These are phyloP conservation scores for Solanum paucissectum DNA, from an alignment of 257 asterid species.

Conservation along the genomic window DNA sequence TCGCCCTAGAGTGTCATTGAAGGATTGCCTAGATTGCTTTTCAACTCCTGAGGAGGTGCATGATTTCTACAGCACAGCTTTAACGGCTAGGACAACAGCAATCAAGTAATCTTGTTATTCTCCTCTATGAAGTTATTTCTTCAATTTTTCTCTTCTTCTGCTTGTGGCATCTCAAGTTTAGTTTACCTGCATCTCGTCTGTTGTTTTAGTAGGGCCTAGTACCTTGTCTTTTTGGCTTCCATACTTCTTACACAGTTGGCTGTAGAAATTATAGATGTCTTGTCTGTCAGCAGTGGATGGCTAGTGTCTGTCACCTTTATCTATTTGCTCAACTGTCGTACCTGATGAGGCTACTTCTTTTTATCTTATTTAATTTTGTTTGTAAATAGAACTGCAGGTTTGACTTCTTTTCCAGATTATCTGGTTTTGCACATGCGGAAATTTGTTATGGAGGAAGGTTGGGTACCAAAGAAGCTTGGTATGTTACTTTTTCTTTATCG, in stretches of 20 bases:
- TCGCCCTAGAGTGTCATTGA: constrained; percentile 83
- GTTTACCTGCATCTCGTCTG: background rate
- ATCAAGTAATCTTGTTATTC: constrained; percentile 42
- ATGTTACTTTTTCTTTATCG: background rate
- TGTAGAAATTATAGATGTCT: background rate
- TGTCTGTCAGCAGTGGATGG: background rate
- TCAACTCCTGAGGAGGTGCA: constrained; percentile 82
- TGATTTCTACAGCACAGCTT: constrained; percentile 81
- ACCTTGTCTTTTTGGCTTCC: background rate
- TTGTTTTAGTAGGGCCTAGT: background rate
- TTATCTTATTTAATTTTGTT: background rate
- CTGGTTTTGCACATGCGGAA: constrained; percentile 94
- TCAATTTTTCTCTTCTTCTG: background rate
- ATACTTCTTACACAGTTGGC: background rate
- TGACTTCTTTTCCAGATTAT: constrained; percentile 92
- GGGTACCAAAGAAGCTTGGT: constrained; percentile 99
- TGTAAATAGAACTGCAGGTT: constrained; percentile 69
- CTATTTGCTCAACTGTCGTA: background rate
- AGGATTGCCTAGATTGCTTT: constrained; percentile 79
- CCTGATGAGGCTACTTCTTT: background rate
- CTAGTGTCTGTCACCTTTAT: background rate
- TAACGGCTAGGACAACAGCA: constrained; percentile 76
- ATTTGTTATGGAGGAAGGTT: constrained; percentile 85
- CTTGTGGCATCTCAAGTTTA: background rate
- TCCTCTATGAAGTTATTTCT: background rate